Conservation (phyloP, 352 stramenopile genomes). For the Peronospora belbahrii region DNA sequence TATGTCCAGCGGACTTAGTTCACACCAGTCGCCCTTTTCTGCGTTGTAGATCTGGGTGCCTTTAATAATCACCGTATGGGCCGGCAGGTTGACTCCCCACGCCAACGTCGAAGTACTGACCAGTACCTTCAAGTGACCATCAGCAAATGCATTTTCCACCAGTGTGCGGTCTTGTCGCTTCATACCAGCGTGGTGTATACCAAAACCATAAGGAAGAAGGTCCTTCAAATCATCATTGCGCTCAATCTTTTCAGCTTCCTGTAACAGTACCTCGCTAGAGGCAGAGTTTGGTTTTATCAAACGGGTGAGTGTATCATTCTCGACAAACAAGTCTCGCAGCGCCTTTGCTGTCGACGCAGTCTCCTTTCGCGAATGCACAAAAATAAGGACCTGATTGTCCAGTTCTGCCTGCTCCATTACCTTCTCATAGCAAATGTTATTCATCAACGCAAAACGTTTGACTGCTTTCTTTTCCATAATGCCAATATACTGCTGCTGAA, state of each 20-base stretch:
- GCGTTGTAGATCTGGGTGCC: constrained; percentile 99
- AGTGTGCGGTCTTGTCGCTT: constrained; percentile 93
- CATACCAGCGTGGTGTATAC: constrained; percentile 99
- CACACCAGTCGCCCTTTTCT: constrained; percentile 95
- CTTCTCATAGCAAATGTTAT: constrained; percentile 99
- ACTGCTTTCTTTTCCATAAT: constrained; percentile 99
- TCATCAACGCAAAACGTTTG: constrained; percentile 98
- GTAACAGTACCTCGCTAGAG: constrained; percentile 88
- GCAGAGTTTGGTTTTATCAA: constrained; percentile 86
- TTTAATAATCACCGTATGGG: constrained; percentile 99
- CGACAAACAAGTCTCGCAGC: constrained; percentile 92
- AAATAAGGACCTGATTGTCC: constrained; percentile 98
- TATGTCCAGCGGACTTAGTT: constrained; percentile 97
- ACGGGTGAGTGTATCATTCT: constrained; percentile 91
- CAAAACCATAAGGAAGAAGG: constrained; percentile 97
- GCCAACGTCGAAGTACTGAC: constrained; percentile 98
- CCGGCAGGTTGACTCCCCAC: constrained; percentile 99
- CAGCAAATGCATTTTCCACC: constrained; percentile 98
- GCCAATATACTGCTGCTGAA: constrained; percentile 99
- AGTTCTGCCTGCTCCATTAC: constrained; percentile 89
- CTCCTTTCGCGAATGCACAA: constrained; percentile 98
- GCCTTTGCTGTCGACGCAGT: constrained; percentile 96
- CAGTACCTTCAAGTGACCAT: constrained; percentile 95
- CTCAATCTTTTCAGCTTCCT: constrained; percentile 88
- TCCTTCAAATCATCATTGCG: constrained; percentile 98